Base-by-base conservation (phyloP, 2,329 filamentous ascomycete species). In the Colletotrichum liaoningense region DNA sequence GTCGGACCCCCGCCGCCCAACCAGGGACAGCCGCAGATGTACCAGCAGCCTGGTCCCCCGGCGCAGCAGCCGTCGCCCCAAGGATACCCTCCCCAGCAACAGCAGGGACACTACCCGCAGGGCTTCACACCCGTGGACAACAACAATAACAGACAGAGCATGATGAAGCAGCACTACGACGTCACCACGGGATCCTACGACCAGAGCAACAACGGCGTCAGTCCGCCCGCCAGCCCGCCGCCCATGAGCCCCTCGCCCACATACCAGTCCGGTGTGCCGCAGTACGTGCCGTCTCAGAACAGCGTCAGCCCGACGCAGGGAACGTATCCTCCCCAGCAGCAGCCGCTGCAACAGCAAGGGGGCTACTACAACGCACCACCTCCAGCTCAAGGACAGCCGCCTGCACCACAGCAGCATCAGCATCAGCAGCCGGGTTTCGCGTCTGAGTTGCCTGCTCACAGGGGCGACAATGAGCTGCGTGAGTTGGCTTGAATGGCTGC, bases 361-460 rank as follows among this genome's bases (percentile, higher is more conserved):
- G 2, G 56, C 24, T 57, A 11, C 55, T 49, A 58, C 16, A 64
- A 38, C 46, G 55, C 59, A 42, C 38, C 66, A 16, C 22, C 58
- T 26, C 49, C 63, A 16, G 22, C 63, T 19, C 46, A 56, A 30
- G 63, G 49, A 42, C 63, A 56, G 19, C 57, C 63, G 52, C 46
- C 52, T 19, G 38, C 49, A 33, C 73, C 33, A 52, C 60, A 58
- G 22, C 65, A 68, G 38, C 68, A 71, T 4, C 58, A 57, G 56
- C 24, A 73, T 22, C 55, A 55, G n/a, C 73, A 73, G 33, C 56
- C 67, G 6, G 55, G 74, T 57, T 42, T 35, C 67, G 38, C 75
- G 42, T 75, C 77, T 1, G 82, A 83, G 76, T 74, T 83, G 78
- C 75, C 81, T 26, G 75, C 78, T 22, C 69, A 77, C 55, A 79